Evolutionary conservation across 2,329 filamentous ascomycete species (phyloP), one percentile per base, ranked within the genome.

Genomic region (Cordyceps pruinosa): DNA sequence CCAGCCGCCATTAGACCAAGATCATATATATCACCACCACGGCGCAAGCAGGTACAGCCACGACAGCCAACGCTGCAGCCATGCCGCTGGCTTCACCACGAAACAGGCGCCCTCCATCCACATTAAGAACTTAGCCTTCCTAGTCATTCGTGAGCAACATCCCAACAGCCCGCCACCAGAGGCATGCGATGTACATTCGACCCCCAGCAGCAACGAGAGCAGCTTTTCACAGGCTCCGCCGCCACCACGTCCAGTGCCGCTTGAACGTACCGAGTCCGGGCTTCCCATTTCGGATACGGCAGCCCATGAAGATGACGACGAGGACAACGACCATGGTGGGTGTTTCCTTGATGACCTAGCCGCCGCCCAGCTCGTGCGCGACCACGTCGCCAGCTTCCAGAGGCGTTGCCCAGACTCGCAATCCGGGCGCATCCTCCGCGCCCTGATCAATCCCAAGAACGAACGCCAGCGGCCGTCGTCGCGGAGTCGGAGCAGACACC

Each of bases 381-480:
- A 72, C 21, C 76, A 82, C 59, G 69, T 83, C 49, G 68, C 71
- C 39, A 71, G 66, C 56, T 73, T 74, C 60, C 72, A 72, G 19
- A 74, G 77, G 23, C 73, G 76, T 45, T 72, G 70, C 56, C 72
- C 74, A 13, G 72, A 80, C 60, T 80, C 80, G 25, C 77, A 77
- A 52, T 77, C 82, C 56, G 79, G 79, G 60, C 77, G 82, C 39
- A 84, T 85, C 57, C 72, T 86, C 21, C 77, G 77, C 59, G 77
- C 77, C 26, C 75, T 86, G 50, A 83, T 86, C 64, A 76, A 73
- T 53, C 80, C 72, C 39, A 58, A 58, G 19, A n/a, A 39, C 21
- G 54, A 49, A 13, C 25, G 35, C 32, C 35, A 7, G 26, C 45
- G 25, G 32, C 37, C 28, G 6, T 46, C 47, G 17, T 47, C 42